These are phyloP conservation scores for Hibiscus tridactylites DNA, from an alignment of 345 rosid genomes.

Conservation along the genomic window DNA sequence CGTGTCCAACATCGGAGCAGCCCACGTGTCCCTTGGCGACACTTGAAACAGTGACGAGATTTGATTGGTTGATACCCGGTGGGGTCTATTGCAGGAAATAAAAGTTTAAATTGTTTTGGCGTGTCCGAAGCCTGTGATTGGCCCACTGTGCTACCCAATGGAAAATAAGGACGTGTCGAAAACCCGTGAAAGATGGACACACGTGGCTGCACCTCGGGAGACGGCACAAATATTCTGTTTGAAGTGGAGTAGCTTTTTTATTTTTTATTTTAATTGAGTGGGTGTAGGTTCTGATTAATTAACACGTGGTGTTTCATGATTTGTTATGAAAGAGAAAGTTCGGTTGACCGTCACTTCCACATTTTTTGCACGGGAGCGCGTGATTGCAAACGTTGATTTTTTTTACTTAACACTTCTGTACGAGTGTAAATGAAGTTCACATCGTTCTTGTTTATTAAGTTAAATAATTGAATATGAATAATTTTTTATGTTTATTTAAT, in stretches of 20 bases:
- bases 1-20: neutral
- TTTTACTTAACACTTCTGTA: too few relatives aligned
- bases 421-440: too few relatives aligned
- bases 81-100: neutral
- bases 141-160: neutral
- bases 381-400: neutral
- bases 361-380: neutral
- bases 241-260: constrained; percentile 8
- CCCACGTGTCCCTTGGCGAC: neutral
- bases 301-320: neutral
- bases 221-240: constrained; percentile 5
- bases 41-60: neutral
- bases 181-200: neutral
- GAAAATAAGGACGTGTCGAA: neutral
- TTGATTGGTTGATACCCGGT: neutral
- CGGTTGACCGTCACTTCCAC: neutral
- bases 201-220: constrained; percentile 13
- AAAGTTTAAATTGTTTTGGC: neutral
- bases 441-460: too few relatives aligned
- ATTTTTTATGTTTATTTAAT: too few relatives aligned
- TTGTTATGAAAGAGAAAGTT: neutral
- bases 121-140: neutral
- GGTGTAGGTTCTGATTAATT: neutral
- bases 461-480: too few relatives aligned
- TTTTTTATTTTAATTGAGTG: neutral